A percentile compares a stretch with the other conserved stretches of the same genome.
These are phyloP conservation scores for Fraxinus anomala DNA, from an alignment of 257 asterid genomes.

Conservation along the genomic window DNA sequence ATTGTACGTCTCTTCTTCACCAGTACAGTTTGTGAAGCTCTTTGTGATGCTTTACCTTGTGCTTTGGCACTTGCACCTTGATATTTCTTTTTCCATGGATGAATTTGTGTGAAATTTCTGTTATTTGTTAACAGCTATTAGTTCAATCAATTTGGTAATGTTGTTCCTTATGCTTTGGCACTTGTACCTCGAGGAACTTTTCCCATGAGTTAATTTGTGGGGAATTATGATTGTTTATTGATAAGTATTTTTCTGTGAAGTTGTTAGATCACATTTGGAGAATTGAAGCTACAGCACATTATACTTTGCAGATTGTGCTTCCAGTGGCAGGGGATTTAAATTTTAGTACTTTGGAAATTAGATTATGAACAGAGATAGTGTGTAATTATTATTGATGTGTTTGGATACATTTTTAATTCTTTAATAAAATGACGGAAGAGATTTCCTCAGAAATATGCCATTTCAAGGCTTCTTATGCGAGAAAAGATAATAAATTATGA, in stretches of 20 bases:
- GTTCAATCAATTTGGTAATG: neutral
- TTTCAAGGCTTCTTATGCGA: neutral
- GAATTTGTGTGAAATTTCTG: neutral
- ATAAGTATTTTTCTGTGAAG: neutral
- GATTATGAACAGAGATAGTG: neutral
- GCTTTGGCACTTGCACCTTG: neutral
- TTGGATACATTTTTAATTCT: neutral
- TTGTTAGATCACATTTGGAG: neutral
- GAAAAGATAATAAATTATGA: neutral
- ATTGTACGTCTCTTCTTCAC: conserved; percentile 49
- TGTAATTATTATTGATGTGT: neutral
- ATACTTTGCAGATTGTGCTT: neutral
- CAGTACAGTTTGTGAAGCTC: neutral
- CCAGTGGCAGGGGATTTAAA: neutral
- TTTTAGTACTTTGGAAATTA: neutral
- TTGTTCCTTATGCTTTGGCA: neutral
- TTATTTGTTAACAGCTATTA: neutral
- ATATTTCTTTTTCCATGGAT: neutral
- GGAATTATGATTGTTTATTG: neutral
- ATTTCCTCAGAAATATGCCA: neutral
- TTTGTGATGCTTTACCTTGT: conserved; percentile 1
- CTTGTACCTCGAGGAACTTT: neutral
- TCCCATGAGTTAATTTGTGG: neutral
- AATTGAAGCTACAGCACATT: neutral
- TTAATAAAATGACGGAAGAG: neutral